A percentile compares a stretch with the other conserved stretches of the same genome.
Conservation (phyloP, 139 green algal species). For the Picochlorum costavermella region DNA sequence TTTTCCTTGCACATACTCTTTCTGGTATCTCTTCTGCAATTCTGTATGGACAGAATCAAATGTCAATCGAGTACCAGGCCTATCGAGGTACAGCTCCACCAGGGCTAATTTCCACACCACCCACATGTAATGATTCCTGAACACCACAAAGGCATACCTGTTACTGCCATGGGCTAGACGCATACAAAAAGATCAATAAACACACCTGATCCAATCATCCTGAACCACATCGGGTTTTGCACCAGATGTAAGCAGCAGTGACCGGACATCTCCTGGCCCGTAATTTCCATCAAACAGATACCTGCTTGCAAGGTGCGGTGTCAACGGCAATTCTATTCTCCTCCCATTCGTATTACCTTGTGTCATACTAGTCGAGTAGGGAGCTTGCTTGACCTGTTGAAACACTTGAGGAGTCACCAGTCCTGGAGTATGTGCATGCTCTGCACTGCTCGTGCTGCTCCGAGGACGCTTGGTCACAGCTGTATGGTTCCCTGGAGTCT, state of each 20-base stretch:
- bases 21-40: conserved; percentile 41
- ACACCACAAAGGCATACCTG: background rate
- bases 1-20: conserved; percentile 33
- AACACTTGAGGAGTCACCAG: too few species aligned
- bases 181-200: too few species aligned
- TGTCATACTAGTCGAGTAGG: too few species aligned
- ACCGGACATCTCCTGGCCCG: conserved; percentile 10
- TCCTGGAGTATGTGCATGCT: too few species aligned
- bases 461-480: too few species aligned
- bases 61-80: conserved; percentile 15
- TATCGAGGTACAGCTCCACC: conserved; percentile 24
- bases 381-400: too few species aligned
- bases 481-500: too few species aligned
- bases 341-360: background rate
- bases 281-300: conserved; percentile 4
- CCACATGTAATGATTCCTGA: conserved; percentile 54
- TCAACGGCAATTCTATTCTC: background rate
- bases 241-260: conserved; percentile 30
- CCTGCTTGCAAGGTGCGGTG: background rate
- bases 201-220: conserved; percentile 34
- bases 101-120: conserved; percentile 66
- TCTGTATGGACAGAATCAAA: conserved; percentile 32
- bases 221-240: conserved; percentile 28
- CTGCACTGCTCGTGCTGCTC: too few species aligned
- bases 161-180: too few species aligned